Percentiles rank a stretch among this genome's conserved stretches.
Conservation (phyloP, 2,329 filamentous ascomycete genomes). For the Colletotrichum viniferum region DNA sequence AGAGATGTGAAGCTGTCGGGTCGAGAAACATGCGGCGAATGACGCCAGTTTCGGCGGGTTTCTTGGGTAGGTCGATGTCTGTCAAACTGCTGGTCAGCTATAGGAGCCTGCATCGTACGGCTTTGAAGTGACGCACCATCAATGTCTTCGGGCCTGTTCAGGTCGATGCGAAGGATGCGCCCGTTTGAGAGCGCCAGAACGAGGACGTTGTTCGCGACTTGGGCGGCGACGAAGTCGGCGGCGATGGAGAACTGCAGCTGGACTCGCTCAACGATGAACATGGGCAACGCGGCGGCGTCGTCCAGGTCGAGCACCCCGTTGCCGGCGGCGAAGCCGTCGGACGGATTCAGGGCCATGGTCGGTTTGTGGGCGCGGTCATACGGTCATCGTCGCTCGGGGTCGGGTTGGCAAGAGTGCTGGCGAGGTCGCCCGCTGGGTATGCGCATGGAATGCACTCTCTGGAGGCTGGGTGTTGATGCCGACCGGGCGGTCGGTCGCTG, state of each 20-base stretch:
- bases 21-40: constrained; percentile 98
- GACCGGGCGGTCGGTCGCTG: background rate
- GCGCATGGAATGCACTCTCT: constrained; percentile 9
- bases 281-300: constrained; percentile 74
- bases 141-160: constrained; percentile 93
- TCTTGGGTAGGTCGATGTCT: constrained; percentile 98
- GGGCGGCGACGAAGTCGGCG: constrained; percentile 93
- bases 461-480: constrained; percentile 12
- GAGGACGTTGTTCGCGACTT: constrained; percentile 97
- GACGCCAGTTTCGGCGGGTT: constrained; percentile 85
- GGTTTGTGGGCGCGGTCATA: background rate
- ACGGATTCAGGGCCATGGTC: constrained; percentile 71
- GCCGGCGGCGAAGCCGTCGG: constrained; percentile 75
- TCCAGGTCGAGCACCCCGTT: constrained; percentile 58
- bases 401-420: background rate
- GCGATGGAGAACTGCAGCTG: constrained; percentile 94
- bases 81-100: constrained; percentile 20
- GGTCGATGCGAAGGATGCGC: constrained; percentile 90
- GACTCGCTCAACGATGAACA: constrained; percentile 93
- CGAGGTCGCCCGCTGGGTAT: background rate
- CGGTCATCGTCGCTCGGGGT: constrained; percentile 5
- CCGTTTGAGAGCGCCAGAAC: constrained; percentile 91
- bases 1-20: constrained; percentile 90
- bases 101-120: background rate
- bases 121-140: constrained; percentile 64